Percentiles rank a stretch among this genome's conserved stretches.
phyloP scores from a whole-genome alignment of 78 protist species.

The Dictyostelium citrinum region DNA sequence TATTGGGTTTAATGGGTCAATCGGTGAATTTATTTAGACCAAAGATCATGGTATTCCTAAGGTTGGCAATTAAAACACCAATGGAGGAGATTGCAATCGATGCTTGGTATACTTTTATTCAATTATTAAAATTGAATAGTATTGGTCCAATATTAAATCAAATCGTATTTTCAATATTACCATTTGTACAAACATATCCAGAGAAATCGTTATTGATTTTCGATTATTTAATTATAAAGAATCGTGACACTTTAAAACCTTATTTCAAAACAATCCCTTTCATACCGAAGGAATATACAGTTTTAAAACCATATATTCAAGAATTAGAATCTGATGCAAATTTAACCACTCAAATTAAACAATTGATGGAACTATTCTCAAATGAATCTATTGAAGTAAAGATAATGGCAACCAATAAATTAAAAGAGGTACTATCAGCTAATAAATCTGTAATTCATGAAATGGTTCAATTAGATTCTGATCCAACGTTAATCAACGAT shows the following conservation, averaged over 20 bases:
- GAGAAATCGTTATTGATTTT: constrained; percentile 9
- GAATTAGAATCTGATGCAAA: not conserved
- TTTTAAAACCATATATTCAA: not conserved
- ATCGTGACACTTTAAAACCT: not conserved
- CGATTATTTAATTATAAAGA: constrained; percentile 34
- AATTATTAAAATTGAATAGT: constrained; percentile 2
- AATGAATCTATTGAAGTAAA: constrained; percentile 29
- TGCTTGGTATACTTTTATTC: constrained; percentile 50
- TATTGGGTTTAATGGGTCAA: not conserved
- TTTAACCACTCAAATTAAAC: not conserved
- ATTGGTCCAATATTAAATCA: constrained; percentile 68
- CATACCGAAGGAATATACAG: constrained; percentile 21
- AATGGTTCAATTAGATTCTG: not conserved
- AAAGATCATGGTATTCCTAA: constrained; percentile 74
- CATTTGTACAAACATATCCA: not conserved
- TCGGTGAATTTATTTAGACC: constrained; percentile 37
- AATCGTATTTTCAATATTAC: constrained; percentile 19
- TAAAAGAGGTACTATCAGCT: not conserved
- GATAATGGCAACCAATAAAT: not conserved
- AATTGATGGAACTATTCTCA: constrained; percentile 23
- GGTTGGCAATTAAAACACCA: constrained; percentile 31
- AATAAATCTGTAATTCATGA: not conserved
- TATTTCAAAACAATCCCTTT: constrained; percentile 61
- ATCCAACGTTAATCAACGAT: not conserved
- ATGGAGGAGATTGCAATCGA: constrained; percentile 29